Conservation (phyloP, 1,139 yeast genomes). For the Blastobotrys buckinghamii region DNA sequence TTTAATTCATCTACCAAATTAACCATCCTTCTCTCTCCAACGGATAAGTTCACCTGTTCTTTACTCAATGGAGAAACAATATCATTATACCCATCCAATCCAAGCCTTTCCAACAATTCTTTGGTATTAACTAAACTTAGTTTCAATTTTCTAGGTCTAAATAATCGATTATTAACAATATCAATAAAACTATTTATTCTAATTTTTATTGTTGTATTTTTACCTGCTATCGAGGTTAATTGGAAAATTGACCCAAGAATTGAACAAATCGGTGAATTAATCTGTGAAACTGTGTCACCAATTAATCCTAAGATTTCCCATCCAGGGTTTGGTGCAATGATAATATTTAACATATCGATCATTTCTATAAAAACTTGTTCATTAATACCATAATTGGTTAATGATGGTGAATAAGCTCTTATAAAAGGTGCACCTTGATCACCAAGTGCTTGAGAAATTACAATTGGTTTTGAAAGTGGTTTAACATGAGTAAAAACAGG, state of each 20-base stretch:
- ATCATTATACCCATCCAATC: background rate
- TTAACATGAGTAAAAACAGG: too few species aligned
- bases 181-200: background rate
- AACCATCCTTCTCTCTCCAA: background rate
- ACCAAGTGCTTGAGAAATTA: slow-evolving; percentile 2
- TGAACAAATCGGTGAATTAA: background rate
- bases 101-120: background rate
- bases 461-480: background rate
- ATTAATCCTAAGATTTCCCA: background rate
- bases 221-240: background rate
- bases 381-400: background rate
- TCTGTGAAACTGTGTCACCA: background rate
- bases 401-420: slow-evolving; percentile 4
- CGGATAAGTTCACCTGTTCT: background rate
- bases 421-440: slow-evolving; percentile 1
- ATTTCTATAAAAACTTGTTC: slow-evolving; percentile 2
- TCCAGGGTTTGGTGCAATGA: background rate
- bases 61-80: background rate
- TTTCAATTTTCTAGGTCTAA: slow-evolving; percentile 6
- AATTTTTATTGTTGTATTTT: background rate
- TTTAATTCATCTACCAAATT: too few species aligned
- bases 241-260: background rate
- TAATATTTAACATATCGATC: slow-evolving; percentile 7
- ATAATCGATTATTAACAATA: background rate
- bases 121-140: background rate